These are phyloP conservation scores for Neonectria coccinea DNA, from an alignment of 2,329 filamentous ascomycete species.

Conservation along the genomic window DNA sequence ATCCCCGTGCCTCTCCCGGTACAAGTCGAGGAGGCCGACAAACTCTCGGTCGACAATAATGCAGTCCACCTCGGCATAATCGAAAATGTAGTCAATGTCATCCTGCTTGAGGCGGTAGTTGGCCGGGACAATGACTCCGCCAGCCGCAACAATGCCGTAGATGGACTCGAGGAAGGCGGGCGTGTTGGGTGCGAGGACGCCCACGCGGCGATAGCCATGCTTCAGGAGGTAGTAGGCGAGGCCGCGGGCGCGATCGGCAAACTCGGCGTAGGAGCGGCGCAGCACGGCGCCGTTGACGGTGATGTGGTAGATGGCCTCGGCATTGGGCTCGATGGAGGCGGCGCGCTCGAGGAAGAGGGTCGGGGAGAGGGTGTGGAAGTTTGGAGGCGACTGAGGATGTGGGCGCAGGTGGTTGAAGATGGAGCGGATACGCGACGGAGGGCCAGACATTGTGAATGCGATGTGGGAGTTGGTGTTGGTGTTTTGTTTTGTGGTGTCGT, in stretches of 20 bases:
- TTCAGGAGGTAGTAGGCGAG: conserved; percentile 88
- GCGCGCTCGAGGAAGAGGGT: conserved; percentile 89
- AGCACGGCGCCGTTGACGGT: conserved; percentile 81
- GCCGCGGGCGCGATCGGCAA: conserved; percentile 87
- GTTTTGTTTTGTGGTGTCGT: background rate
- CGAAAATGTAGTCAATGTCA: conserved; percentile 91
- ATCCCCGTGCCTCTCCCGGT: conserved; percentile 68
- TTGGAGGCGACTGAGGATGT: conserved; percentile 58
- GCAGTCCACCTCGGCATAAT: conserved; percentile 85
- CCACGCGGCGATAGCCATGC: conserved; percentile 79
- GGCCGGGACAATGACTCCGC: conserved; percentile 77
- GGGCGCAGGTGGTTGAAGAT: conserved; percentile 65
- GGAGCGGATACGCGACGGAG: conserved; percentile 69
- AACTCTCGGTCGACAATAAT: conserved; percentile 92
- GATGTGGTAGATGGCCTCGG: conserved; percentile 85
- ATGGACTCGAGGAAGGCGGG: conserved; percentile 93
- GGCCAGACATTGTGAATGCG: conserved; percentile 68
- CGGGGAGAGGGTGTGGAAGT: conserved; percentile 84
- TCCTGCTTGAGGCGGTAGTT: conserved; percentile 78
- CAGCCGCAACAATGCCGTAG: conserved; percentile 86
- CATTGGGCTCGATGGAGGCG: conserved; percentile 87
- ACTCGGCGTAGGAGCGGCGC: conserved; percentile 81
- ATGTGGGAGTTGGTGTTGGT: background rate
- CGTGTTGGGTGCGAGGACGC: conserved; percentile 91
- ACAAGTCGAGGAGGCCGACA: conserved; percentile 74